Evolutionary conservation across 352 stramenopile genomes (phyloP).

Genomic region (Globisporangium middletonii): DNA sequence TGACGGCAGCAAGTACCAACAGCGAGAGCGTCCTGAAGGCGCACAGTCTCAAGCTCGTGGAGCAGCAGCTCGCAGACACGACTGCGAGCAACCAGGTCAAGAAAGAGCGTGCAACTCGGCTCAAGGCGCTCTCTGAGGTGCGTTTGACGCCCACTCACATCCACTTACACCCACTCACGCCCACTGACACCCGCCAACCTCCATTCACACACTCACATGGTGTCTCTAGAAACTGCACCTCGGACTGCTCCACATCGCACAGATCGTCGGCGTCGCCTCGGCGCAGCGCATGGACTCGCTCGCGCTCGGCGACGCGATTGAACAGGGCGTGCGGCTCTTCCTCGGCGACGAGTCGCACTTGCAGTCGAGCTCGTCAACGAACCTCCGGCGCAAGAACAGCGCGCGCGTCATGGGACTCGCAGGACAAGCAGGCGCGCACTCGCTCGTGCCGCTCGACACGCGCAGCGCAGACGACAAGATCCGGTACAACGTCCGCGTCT

Average conservation of each 20-base stretch:
- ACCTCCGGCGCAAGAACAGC: conserved; percentile 71
- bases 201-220: background rate
- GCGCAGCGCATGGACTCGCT: conserved; percentile 46
- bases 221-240: conserved; percentile 51
- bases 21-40: conserved; percentile 20
- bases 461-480: conserved; percentile 55
- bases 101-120: conserved; percentile 49
- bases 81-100: conserved; percentile 52
- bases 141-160: background rate
- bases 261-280: conserved; percentile 51
- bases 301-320: conserved; percentile 60
- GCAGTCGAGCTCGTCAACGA: conserved; percentile 35
- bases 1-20: background rate
- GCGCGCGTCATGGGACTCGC: conserved; percentile 38
- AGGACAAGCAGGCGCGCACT: conserved; percentile 21
- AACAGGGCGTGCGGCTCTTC: conserved; percentile 70
- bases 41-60: conserved; percentile 57
- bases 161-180: background rate
- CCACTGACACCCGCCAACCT: no score
- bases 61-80: conserved; percentile 55
- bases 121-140: conserved; percentile 61
- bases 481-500: conserved; percentile 76
- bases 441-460: conserved; percentile 24
- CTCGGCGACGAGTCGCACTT: conserved; percentile 71
- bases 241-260: conserved; percentile 69